phyloP scores from a whole-genome alignment of 148 eudicot species.

The Dianthus caryophyllus region DNA sequence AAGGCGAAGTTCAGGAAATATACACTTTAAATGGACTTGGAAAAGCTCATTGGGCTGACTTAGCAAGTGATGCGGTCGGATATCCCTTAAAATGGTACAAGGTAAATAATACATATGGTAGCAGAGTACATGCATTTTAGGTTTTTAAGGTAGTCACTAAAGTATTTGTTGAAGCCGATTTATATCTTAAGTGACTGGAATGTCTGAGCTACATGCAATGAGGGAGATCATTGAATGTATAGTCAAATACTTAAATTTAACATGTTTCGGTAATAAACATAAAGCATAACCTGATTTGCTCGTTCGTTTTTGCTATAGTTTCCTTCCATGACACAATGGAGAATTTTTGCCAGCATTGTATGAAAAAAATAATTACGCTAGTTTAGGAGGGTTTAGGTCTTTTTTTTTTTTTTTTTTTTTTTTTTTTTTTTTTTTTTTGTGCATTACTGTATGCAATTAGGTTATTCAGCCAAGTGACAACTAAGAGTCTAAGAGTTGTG shows the following conservation, averaged over 20 bases:
- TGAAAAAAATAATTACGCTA: neutral
- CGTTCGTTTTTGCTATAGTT: neutral
- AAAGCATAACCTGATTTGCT: neutral
- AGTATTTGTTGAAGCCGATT: neutral
- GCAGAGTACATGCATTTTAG: neutral
- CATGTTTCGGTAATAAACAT: neutral
- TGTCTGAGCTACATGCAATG: neutral
- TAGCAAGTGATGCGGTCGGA: slow-evolving; percentile 42
- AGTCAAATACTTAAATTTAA: neutral
- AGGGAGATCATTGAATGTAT: neutral
- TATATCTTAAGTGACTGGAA: neutral
- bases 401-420: neutral
- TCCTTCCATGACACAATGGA: neutral
- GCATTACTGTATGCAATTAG: neutral
- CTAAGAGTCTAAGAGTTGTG: no score
- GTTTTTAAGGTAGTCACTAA: neutral
- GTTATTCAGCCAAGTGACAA: no score
- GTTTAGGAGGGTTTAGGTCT: neutral
- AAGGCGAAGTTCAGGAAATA: slow-evolving; percentile 69
- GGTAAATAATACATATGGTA: slow-evolving; percentile 34
- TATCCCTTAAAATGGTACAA: slow-evolving; percentile 80
- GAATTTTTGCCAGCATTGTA: neutral
- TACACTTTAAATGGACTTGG: slow-evolving; percentile 39
- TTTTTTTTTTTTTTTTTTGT: no score
- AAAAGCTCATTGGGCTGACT: slow-evolving; percentile 53